Conservation (phyloP, 345 rosid genomes). For the Gynandropsis gynandra region DNA sequence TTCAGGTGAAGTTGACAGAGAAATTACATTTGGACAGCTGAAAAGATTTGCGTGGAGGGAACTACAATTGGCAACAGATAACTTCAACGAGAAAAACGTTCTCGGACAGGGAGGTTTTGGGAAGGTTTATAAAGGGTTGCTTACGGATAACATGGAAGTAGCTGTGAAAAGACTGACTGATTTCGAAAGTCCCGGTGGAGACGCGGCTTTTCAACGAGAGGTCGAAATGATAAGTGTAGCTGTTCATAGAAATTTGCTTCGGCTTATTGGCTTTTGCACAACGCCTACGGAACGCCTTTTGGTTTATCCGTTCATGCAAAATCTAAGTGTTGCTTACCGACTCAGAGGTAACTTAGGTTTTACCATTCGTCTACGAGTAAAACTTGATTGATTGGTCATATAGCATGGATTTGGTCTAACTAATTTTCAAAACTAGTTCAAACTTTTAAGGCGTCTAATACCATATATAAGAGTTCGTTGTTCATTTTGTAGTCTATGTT, state of each 20-base stretch:
- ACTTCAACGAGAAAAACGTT: conserved; percentile 34
- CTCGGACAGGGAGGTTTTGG: conserved; percentile 42
- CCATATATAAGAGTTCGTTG: too few relatives aligned
- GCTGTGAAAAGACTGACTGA: conserved; percentile 35
- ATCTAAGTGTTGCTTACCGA: conserved; percentile 81
- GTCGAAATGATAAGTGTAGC: conserved; percentile 34
- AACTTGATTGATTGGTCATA: neutral
- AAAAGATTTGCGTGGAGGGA: conserved; percentile 97
- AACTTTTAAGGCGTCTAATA: too few relatives aligned
- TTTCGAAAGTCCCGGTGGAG: conserved; percentile 31
- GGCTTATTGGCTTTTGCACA: conserved; percentile 31
- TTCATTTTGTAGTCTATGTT: conserved; percentile 92
- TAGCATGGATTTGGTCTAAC: conserved; percentile 95
- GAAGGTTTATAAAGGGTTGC: conserved; percentile 35
- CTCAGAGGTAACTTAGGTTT: conserved; percentile 52
- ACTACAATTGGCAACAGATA: conserved; percentile 66
- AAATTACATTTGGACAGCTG: conserved; percentile 93
- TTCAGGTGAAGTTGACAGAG: conserved; percentile 90
- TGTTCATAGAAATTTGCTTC: conserved; percentile 29
- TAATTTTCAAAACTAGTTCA: too few relatives aligned
- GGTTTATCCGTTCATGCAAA: conserved; percentile 96
- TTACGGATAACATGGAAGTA: conserved; percentile 28
- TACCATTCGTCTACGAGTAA: neutral
- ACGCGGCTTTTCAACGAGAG: conserved; percentile 32
- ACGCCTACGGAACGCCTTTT: conserved; percentile 35